These are phyloP conservation scores for Actinomortierella ambigua DNA, from an alignment of 371 early-diverging fungal genomes.

Conservation along the genomic window DNA sequence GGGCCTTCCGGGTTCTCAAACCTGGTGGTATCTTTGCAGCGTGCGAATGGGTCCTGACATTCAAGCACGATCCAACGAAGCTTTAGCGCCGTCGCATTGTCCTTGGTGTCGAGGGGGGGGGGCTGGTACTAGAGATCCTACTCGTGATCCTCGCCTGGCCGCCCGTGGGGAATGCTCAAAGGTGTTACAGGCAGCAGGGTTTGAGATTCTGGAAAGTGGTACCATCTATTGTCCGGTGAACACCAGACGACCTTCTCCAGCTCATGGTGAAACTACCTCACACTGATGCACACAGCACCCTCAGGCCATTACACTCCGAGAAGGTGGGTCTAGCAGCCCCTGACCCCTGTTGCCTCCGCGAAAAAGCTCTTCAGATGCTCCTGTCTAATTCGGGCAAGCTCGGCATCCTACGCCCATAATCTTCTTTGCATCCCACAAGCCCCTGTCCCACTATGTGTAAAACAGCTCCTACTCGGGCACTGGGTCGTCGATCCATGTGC, in stretches of 20 bases:
- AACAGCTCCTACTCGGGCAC: no score
- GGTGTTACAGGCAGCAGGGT: conserved; percentile 81
- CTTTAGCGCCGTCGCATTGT: conserved; percentile 72
- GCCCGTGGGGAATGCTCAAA: conserved; percentile 64
- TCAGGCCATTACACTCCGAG: no score
- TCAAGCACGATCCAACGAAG: conserved; percentile 72
- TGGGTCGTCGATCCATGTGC: no score
- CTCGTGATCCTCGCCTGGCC: conserved; percentile 85
- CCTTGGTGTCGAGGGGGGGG: conserved; percentile 80
- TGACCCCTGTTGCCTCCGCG: conserved; percentile 80
- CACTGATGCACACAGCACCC: conserved; percentile 54
- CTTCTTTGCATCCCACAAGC: conserved; percentile 87
- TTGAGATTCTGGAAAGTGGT: conserved; percentile 84
- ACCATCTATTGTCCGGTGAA: conserved; percentile 72
- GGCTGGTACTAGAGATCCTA: no score
- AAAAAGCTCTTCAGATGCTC: conserved; percentile 71
- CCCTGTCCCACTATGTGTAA: no score
- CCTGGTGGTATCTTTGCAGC: conserved; percentile 86
- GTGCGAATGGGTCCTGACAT: conserved; percentile 93
- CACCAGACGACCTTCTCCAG: conserved; percentile 55
- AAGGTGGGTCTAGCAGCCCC: conserved; percentile 79
- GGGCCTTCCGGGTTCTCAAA: conserved; percentile 87
- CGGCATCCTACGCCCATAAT: conserved; percentile 90
- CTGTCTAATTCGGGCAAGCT: conserved; percentile 75
- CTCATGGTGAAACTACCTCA: conserved; percentile 58